Conservation (phyloP, 2,329 filamentous ascomycete species). For the Colletotrichum somersetense region DNA sequence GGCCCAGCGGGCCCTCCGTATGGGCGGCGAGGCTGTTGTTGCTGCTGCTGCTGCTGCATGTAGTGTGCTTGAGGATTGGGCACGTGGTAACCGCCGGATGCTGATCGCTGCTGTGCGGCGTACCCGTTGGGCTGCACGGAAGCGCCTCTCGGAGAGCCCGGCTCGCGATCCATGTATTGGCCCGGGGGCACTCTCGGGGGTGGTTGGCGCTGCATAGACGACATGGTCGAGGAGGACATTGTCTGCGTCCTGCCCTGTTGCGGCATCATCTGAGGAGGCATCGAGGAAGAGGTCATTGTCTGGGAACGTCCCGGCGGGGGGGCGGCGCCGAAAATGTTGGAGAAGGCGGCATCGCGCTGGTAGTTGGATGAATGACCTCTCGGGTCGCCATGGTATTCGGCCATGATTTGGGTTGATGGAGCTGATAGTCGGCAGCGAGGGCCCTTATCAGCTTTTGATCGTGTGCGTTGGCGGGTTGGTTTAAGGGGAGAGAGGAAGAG, state of each 20-base stretch:
- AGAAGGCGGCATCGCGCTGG: conserved; percentile 94
- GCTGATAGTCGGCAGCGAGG: conserved; percentile 49
- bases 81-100: conserved; percentile 62
- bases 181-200: conserved; percentile 67
- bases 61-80: conserved; percentile 61
- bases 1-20: conserved; percentile 57
- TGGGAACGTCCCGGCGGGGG: conserved; percentile 91
- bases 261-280: conserved; percentile 65
- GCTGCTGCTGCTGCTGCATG: conserved; percentile 54
- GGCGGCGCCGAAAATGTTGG: conserved; percentile 91
- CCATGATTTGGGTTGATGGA: conserved; percentile 58
- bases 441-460: conserved; percentile 34
- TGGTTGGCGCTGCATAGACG: conserved; percentile 72
- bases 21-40: conserved; percentile 56
- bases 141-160: conserved; percentile 53
- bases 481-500: conserved; percentile 42
- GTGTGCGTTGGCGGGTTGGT: conserved; percentile 29
- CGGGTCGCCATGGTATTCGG: conserved; percentile 67
- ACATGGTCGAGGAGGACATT: conserved; percentile 67
- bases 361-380: conserved; percentile 67
- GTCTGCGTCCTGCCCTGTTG: conserved; percentile 76
- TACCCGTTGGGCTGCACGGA: conserved; percentile 46
- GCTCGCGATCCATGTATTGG: conserved; percentile 54
- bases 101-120: conserved; percentile 62
- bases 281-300: conserved; percentile 88